Percentiles rank a stretch among this genome's conserved stretches.
Conservation (phyloP, 1,284 basidiomycete species). For the Cryptococcus sp. region DNA sequence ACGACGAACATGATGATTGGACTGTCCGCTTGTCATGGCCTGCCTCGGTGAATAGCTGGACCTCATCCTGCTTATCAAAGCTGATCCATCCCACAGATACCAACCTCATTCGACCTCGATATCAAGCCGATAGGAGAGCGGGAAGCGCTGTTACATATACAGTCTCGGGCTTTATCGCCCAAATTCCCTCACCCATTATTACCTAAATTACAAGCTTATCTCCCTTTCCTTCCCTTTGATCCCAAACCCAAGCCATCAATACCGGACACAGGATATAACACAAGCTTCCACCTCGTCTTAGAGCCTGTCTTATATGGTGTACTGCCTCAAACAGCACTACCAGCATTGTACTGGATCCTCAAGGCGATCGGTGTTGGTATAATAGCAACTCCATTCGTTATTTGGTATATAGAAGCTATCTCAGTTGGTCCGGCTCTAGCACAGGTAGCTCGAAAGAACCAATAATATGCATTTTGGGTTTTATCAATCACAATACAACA, state of each 20-base stretch:
- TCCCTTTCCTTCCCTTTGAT: neutral
- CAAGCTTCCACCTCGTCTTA: conserved; percentile 19
- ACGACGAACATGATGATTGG: conserved; percentile 6
- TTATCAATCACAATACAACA: conserved; percentile 9
- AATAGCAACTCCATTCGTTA: conserved; percentile 12
- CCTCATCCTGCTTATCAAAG: neutral
- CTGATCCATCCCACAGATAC: conserved; percentile 9
- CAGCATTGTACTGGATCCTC: conserved; percentile 17
- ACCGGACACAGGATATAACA: neutral
- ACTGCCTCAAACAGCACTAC: conserved; percentile 27
- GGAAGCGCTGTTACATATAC: conserved; percentile 13
- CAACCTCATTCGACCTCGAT: conserved; percentile 14
- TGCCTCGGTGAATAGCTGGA: conserved; percentile 22
- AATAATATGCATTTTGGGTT: neutral
- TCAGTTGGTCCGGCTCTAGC: neutral
- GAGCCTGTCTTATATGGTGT: conserved; percentile 34
- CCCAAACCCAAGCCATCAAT: neutral
- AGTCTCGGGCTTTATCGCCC: conserved; percentile 18
- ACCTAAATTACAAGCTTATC: neutral
- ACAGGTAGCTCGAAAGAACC: too few relatives aligned
- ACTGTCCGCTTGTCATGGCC: conserved; percentile 39
- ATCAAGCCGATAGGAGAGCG: neutral
- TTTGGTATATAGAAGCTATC: conserved; percentile 10
- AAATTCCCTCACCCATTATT: conserved; percentile 13
- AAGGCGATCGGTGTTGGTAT: conserved; percentile 10